These are phyloP conservation scores for Borealophlyctis nickersoniae DNA, from an alignment of 192 early-diverging fungal genomes.

Conservation along the genomic window DNA sequence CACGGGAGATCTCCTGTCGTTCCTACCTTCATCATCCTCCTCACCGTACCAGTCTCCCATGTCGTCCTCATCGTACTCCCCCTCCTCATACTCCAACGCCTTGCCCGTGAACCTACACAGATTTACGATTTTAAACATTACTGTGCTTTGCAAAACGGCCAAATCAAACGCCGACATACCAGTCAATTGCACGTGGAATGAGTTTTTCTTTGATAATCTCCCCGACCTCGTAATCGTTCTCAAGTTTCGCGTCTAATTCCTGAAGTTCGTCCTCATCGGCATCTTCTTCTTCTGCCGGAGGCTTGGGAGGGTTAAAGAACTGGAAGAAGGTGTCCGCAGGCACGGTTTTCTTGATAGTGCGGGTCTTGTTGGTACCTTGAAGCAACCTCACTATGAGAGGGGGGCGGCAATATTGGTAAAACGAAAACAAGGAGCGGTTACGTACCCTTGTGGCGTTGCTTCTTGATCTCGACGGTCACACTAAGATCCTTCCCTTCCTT, in stretches of 20 bases:
- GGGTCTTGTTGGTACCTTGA: constrained; percentile 90
- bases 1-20: constrained; percentile 32
- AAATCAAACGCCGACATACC: too few species aligned
- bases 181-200: constrained; percentile 93
- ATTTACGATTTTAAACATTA: too few species aligned
- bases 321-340: constrained; percentile 96
- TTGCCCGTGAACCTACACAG: constrained; percentile 99
- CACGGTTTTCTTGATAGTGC: constrained; percentile 95
- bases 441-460: constrained; percentile 93
- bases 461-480: constrained; percentile 93
- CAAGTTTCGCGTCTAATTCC: constrained; percentile 80
- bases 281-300: constrained; percentile 71
- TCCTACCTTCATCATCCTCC: constrained; percentile 57
- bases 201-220: constrained; percentile 99
- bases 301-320: constrained; percentile 78
- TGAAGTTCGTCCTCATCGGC: constrained; percentile 62
- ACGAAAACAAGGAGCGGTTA: not conserved
- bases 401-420: not conserved
- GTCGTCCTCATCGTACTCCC: constrained; percentile 45
- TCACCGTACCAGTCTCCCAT: constrained; percentile 43
- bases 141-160: too few species aligned
- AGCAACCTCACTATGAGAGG: constrained; percentile 16
- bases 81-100: constrained; percentile 83
- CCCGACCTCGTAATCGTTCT: constrained; percentile 94
- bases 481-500: constrained; percentile 96